Base-by-base conservation (phyloP, 768 basidiomycete genomes). In the Russula virescens region DNA sequence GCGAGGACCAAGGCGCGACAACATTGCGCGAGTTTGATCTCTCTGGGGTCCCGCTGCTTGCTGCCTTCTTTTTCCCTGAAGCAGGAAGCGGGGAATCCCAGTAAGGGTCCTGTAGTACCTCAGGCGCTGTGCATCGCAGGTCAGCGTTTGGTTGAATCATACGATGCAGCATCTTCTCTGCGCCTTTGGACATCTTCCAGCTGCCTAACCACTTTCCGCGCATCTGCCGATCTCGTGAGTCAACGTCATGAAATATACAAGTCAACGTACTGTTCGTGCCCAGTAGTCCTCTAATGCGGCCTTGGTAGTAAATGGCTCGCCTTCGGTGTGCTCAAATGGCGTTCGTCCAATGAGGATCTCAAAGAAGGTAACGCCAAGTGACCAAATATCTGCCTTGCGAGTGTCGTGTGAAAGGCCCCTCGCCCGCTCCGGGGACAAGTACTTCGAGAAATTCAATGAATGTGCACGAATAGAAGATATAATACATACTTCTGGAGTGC, bases 281-380 rank as follows among this genome's bases (percentile, higher is more conserved):
- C 91, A 96, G 72, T 99, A 99, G 57, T 80, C 80, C 71, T 92
- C 87, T 26, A 96, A 74, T 66, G 92, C 89, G 47, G 89, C 91
- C 68, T 88, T 86, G 16, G 85, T 88, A 9, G 80, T 75, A 66
- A 94, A 88, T 63, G 87, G 81, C 69, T 95, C 91, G 8, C 85
- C 84, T 66, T 91, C 89, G 45, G 83, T 81, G 65, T 88, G 71
- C 72, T 94, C 90, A 70, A 98, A 98, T 2, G 95, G 94, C 2
- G 96, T 98, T 11, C 96, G 82, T 1, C 95, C 95, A 25, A 87
- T 78, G 35, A 98, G 81, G 64, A 99, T 90, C 73, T 99, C 96
- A 72, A 97, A 99, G 73, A 98, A 90, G 0, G 95, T 92, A 28
- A 96, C 78, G 51, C 88, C 88, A 3, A 91, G 83, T n/a, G 89